Conservation (phyloP, 169 alveolate species). For the Theileria sp. region DNA sequence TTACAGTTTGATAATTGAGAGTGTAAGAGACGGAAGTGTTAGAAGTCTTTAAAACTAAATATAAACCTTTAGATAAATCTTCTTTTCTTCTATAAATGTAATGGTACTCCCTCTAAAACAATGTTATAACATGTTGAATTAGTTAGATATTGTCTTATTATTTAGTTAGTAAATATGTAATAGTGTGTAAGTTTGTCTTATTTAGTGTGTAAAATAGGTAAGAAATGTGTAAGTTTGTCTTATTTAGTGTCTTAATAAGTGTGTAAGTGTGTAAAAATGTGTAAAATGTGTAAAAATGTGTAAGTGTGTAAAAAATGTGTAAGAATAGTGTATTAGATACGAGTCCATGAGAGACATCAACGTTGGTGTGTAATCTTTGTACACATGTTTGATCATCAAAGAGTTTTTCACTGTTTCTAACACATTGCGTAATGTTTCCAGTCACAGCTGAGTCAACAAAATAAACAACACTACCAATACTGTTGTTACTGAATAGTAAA, state of each 20-base stretch:
- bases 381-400: constrained; percentile 24
- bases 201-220: too few relatives aligned
- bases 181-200: too few relatives aligned
- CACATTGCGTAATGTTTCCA: constrained; percentile 33
- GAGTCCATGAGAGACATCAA: constrained; percentile 47
- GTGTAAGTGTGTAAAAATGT: too few relatives aligned
- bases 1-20: constrained; percentile 32
- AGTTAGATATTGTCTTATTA: too few relatives aligned
- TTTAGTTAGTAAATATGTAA: too few relatives aligned
- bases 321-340: constrained; percentile 17
- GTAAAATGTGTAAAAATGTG: too few relatives aligned
- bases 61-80: constrained; percentile 54
- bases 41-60: constrained; percentile 28
- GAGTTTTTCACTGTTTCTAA: constrained; percentile 13
- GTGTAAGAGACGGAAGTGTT: constrained; percentile 22
- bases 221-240: too few relatives aligned
- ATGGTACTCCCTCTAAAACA: constrained; percentile 14
- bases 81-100: constrained; percentile 48
- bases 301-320: too few relatives aligned
- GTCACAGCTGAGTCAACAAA: constrained; percentile 32
- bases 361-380: constrained; percentile 36
- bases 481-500: neutral
- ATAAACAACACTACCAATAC: neutral
- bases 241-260: too few relatives aligned
- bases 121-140: neutral